Conservation (phyloP, 78 protist genomes). For the Dictyostelium intermedium region DNA sequence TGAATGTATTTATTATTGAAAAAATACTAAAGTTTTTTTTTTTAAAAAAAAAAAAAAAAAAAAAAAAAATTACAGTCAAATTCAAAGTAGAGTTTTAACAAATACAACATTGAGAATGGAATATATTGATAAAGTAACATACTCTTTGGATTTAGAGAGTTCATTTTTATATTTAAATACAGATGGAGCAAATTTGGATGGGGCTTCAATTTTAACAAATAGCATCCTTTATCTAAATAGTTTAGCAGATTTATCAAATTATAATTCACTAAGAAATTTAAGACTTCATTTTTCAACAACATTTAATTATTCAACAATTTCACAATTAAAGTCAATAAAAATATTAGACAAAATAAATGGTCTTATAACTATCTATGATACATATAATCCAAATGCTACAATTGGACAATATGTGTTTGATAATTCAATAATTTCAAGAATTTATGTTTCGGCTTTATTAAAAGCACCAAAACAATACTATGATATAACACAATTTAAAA, state of each 20-base stretch:
- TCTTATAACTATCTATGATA: no score
- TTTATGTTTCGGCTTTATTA: rapidly evolving
- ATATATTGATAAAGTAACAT: background rate
- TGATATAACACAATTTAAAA: background rate
- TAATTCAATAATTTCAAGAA: background rate
- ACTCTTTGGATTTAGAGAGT: background rate
- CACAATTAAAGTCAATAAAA: background rate
- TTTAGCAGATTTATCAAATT: background rate
- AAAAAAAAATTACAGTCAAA: no score
- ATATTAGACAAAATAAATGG: no score
- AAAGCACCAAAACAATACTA: background rate
- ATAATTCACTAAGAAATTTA: background rate
- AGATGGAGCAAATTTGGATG: background rate
- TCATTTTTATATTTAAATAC: background rate
- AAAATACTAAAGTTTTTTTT: background rate
- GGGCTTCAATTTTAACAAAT: background rate
- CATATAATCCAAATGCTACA: background rate
- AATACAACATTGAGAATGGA: background rate
- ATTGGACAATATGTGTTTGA: background rate
- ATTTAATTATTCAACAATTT: background rate
- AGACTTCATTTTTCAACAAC: background rate
- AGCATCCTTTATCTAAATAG: background rate
- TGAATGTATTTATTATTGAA: no score
- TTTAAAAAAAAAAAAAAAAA: background rate
- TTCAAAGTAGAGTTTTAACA: background rate